Base-by-base conservation (phyloP, 2,329 filamentous ascomycete genomes). In the Thelonectria discophora region DNA sequence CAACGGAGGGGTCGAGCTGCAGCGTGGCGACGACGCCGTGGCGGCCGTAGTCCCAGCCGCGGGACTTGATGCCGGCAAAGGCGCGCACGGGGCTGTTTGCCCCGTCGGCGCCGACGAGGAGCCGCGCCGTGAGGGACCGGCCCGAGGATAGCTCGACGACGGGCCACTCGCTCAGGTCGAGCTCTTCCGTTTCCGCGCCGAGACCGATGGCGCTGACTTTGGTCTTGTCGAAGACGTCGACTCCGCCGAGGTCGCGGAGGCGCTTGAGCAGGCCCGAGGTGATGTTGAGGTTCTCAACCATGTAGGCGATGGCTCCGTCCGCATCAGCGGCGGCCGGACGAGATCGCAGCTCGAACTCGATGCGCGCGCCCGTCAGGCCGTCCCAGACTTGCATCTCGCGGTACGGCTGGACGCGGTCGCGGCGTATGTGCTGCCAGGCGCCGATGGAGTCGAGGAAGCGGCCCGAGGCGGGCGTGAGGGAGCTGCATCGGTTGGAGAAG, bases 301-400 rank as follows among this genome's bases (percentile, higher is more conserved):
- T 99, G 75, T 95, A 97, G 10, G 95, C 95, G 68, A 99, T 93
- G 1, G 88, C 27, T 5, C 27, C 27, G 27, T 30, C 27, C 2
- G 5, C 91, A 63, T 82, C 85, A 73, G 80, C 79, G 75, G 62
- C 67, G 71, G 82, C 80, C 39, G 80, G 75, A 24, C 48, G 46
- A 45, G 74, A 75, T 5, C 79, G 79, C 20, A 78, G 78, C 90
- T 95, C 91, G 76, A 99, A 99, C 69, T 92, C 90, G 75, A 99
- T 95, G 69, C 89, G 87, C 37, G 93, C 92, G 61, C 88, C 93
- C 42, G 91, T 92, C 58, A 97, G 87, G 64, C 94, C 96, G 76
- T 99, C 95, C 95, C 96, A 99, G 32, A 98, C 95, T 76, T 97
- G 91, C 95, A 99, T 99, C 71, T 94, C 91, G 62, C 96, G 89